Evolutionary conservation across 305 asterid species (phyloP).

Genomic region (Fraxinus dipetala): DNA sequence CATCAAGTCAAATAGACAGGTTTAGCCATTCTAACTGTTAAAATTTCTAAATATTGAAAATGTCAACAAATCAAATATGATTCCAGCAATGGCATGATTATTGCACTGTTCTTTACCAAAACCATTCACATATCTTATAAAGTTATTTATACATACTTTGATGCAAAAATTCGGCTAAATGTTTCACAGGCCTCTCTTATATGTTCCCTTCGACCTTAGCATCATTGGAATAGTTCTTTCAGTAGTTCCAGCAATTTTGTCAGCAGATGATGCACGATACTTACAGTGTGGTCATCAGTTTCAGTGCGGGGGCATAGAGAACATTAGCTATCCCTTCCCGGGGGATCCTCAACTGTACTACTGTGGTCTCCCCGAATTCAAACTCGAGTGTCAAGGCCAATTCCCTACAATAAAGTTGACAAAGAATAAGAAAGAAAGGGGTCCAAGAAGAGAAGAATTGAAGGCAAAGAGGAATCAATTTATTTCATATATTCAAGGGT

Average conservation of each 20-base stretch:
- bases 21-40: neutral
- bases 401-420: neutral
- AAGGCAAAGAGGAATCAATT: neutral
- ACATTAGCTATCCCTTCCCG: neutral
- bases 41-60: neutral
- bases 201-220: neutral
- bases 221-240: neutral
- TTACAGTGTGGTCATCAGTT: neutral
- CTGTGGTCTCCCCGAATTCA: neutral
- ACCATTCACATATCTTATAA: neutral
- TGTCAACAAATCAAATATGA: neutral
- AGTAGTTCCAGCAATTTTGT: neutral
- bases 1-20: neutral
- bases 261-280: neutral
- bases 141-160: neutral
- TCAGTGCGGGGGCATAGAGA: neutral
- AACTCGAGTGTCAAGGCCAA: neutral
- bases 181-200: neutral
- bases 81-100: neutral
- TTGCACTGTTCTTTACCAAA: neutral
- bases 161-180: neutral
- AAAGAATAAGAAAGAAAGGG: neutral
- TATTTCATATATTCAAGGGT: neutral
- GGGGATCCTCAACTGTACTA: neutral
- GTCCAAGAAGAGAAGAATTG: neutral